Conservation (phyloP, 176 grass and related monocot genomes). For the Musa itinerans region DNA sequence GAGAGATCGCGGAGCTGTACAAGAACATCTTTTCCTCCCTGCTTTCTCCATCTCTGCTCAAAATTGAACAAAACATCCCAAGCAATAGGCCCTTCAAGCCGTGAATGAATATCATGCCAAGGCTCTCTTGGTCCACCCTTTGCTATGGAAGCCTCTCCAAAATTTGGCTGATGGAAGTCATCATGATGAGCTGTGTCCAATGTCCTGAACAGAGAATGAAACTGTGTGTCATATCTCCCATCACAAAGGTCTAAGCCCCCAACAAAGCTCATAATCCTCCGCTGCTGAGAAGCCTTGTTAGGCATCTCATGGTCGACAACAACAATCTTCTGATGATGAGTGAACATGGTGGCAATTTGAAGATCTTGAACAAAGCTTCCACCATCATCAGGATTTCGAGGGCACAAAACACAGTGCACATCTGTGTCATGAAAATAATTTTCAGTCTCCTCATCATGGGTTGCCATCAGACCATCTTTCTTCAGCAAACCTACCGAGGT, state of each 20-base stretch:
- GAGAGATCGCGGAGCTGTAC: constrained; percentile 16
- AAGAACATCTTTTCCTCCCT: constrained; percentile 19
- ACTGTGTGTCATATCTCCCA: constrained; percentile 22
- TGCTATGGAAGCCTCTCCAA: background rate
- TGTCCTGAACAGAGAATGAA: constrained; percentile 20
- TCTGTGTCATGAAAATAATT: constrained; percentile 8
- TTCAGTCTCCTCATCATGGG: constrained; percentile 17
- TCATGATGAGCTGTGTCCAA: constrained; percentile 18
- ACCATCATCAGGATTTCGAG: constrained; percentile 22
- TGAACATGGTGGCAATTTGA: constrained; percentile 20
- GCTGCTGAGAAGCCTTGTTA: constrained; percentile 17
- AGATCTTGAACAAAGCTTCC: constrained; percentile 23
- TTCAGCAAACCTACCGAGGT: constrained; percentile 20
- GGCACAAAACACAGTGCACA: constrained; percentile 19
- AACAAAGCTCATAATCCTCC: constrained; percentile 21
- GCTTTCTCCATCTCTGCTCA: constrained; percentile 26
- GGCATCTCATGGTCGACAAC: constrained; percentile 24
- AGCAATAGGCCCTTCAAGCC: constrained; percentile 14
- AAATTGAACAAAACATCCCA: constrained; percentile 25
- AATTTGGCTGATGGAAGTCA: constrained; percentile 26
- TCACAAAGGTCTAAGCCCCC: constrained; percentile 23
- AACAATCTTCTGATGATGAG: constrained; percentile 25
- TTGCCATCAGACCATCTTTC: constrained; percentile 23
- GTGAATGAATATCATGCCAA: constrained; percentile 25
- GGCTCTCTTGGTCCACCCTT: constrained; percentile 21